Evolutionary conservation across 345 rosid genomes (phyloP).

Genomic region (Salix exigua): DNA sequence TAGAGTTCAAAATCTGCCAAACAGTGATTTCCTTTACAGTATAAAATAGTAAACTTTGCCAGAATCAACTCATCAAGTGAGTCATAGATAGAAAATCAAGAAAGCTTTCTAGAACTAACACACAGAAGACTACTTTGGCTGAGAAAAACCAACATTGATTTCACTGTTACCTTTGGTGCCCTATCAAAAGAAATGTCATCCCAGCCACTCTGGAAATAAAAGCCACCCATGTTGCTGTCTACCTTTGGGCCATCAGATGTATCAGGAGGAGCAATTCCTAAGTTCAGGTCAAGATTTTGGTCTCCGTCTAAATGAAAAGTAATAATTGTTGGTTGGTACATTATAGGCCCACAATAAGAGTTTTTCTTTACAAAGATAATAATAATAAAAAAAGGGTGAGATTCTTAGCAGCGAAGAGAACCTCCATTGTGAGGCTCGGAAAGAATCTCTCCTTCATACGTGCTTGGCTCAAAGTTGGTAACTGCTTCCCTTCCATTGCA

Average conservation of each 20-base stretch:
- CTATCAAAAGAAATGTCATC: constrained; percentile 17
- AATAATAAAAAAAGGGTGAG: background rate
- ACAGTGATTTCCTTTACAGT: background rate
- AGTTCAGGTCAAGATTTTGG: constrained; percentile 46
- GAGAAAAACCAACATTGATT: background rate
- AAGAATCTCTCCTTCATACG: constrained; percentile 46
- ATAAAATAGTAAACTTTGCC: background rate
- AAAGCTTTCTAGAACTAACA: background rate
- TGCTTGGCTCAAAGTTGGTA: constrained; percentile 78
- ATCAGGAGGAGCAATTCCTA: constrained; percentile 55
- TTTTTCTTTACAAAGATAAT: background rate
- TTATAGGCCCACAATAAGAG: background rate
- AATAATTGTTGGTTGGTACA: constrained; percentile 4
- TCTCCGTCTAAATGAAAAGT: constrained; percentile 28
- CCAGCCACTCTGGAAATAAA: constrained; percentile 14
- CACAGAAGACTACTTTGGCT: background rate
- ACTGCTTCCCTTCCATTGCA: constrained; percentile 90
- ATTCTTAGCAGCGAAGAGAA: constrained; percentile 7
- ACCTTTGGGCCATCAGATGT: constrained; percentile 22
- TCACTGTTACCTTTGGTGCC: constrained; percentile 27
- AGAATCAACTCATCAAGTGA: background rate
- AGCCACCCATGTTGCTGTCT: constrained; percentile 6
- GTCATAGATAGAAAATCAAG: background rate
- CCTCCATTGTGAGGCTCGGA: constrained; percentile 30
- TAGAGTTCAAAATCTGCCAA: constrained; percentile 35